Evolutionary conservation across 1,139 yeast species (phyloP), one percentile per base, ranked within the genome.

Genomic region (Kurtzmaniella natalensis): DNA sequence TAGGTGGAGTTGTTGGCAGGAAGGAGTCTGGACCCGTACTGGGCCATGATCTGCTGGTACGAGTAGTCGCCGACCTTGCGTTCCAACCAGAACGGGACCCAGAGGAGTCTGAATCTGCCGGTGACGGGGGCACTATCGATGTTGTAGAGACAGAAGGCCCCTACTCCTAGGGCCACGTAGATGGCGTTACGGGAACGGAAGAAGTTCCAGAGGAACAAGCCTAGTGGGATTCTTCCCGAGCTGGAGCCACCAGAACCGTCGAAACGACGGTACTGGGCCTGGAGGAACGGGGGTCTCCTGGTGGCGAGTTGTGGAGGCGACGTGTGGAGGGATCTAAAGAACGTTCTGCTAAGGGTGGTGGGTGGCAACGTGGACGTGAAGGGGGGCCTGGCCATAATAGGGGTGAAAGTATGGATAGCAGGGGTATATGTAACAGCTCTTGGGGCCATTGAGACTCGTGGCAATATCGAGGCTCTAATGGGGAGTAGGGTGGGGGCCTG

Each of bases 121-220:
- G 95, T 81, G 25, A 81, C 80, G 1, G 97, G 97, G 0, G 96
- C 96, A 43, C 74, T 73, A 42, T 88, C 83, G 25, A 85, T 61
- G 50, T 88, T 79, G 32, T 81, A 66, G 4, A 78, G 49, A 44
- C 83, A 80, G 44, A 85, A 68, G 1, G 74, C 63, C 2, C 39
- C 41, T 4, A 51, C 34, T 2, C 55, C 60, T 6, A 45, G 39
- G 2, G 44, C 48, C 13, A 49, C 33, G 32, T 57, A 59, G 10
- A 49, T 14, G 1, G 51, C 37, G 17, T 44, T 50, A 33, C 56
- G 43, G 28, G 46, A 53, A 13, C 45, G 38, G 9, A 54, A 33
- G 5, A 45, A 32, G 45, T 37, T 33, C n/a, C n/a, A n/a, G 31
- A 35, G 30, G 11, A 28, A 33, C 24, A 25, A 25, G 23, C 28